Base-by-base conservation (phyloP, 208 protist genomes). In the Leishmania martiniquensis region DNA sequence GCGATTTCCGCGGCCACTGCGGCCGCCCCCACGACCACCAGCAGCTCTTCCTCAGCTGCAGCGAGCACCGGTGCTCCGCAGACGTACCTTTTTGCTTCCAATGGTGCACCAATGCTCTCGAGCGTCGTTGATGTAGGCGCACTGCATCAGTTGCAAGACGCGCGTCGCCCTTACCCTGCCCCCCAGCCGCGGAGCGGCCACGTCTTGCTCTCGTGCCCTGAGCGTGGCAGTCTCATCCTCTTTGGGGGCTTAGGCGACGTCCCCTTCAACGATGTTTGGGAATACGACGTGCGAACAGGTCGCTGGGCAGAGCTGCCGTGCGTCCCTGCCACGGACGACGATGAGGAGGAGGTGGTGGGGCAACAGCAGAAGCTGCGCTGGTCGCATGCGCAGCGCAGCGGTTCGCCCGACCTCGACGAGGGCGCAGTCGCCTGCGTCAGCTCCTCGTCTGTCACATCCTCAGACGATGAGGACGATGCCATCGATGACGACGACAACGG, bases 181-280 rank as follows among this genome's bases (percentile, higher is more conserved):
- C 89, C 89, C 17, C 29, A 63, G 9, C 17, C 88, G 0, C 88
- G 90, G 70, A 94, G 90, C 65, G 90, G 90, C 0, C 87, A 91
- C 75, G 63, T 94, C 2, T 49, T 91, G 32, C 84, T 94, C 15
- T 60, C 83, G 6, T 90, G 81, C 59, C 65, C 69, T 0, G 15
- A 45, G 1, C 80, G 85, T 42, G 80, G 82, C n/a, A 86, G 75
- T 34, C 71, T 94, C 17, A 84, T 94, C 67, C 57, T 92, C 17
- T 85, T 87, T 65, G 90, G 90, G 34, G 88, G 90, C 10, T 78
- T 92, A 20, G 86, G 80, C n/a, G 69, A 82, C 9, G 68, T 44
- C 47, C 66, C 81, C 2, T 78, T 85, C 77, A 94, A 94, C 75
- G 90, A 94, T 74, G 85, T 84, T 22, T 94, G 90, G 88, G 83